Percentiles rank a stretch among this genome's conserved stretches.
Conservation (phyloP, 495 filamentous ascomycete genomes). For the Sordaria brevicollis region DNA sequence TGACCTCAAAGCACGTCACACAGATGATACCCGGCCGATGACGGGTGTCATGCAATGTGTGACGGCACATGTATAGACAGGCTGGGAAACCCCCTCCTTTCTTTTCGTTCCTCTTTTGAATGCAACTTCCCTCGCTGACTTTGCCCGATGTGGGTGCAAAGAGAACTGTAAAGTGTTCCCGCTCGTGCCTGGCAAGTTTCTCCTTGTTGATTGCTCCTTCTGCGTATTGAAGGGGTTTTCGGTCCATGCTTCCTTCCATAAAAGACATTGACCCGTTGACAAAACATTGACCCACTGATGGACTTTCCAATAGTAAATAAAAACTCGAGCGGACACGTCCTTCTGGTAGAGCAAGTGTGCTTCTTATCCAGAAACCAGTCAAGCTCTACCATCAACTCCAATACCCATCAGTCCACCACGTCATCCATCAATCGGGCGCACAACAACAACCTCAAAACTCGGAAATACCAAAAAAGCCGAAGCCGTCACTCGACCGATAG, state of each 20-base stretch:
- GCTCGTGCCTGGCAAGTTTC: not conserved
- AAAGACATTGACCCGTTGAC: not conserved
- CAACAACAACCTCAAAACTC: not conserved
- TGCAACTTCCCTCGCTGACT: not conserved
- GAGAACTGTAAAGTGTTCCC: not conserved
- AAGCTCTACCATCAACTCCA: not conserved
- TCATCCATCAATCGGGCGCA: not conserved
- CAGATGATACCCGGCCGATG: conserved; percentile 10
- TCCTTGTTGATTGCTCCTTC: not conserved
- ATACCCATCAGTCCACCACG: not conserved
- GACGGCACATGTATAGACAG: conserved; percentile 5
- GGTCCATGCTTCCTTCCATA: not conserved
- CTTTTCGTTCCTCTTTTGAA: not conserved
- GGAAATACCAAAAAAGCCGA: not conserved
- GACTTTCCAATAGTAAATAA: not conserved
- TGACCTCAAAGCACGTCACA: conserved; percentile 3
- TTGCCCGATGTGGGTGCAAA: not conserved
- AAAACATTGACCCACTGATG: not conserved
- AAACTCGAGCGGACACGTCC: not conserved
- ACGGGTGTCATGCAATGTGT: conserved; percentile 20
- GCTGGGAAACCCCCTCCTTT: not conserved
- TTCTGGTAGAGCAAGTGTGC: not conserved
- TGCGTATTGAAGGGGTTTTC: not conserved
- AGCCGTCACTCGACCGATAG: not conserved
- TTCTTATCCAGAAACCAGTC: not conserved